Evolutionary conservation across 305 asterid genomes (phyloP), one percentile per base, ranked within the genome.

Genomic region (Fraxinus nigra): DNA sequence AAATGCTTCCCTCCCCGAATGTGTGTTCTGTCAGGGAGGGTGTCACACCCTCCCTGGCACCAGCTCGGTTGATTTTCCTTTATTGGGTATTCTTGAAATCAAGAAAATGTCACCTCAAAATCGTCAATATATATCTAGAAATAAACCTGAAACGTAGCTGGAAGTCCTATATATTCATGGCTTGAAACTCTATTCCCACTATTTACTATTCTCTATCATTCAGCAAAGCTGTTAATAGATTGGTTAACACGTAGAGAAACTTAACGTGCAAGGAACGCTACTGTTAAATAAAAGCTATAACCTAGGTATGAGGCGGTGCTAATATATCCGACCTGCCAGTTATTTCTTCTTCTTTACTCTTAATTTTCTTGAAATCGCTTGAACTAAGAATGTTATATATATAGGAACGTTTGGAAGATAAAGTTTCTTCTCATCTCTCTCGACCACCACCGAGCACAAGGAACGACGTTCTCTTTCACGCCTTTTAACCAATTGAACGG

Each of bases 191-290:
- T 72, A 79, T 22, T 26, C 56, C 32, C 48, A 78, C 78, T 59
- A 73, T 69, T 72, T 82, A 34, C 86, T 80, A 22, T 3, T 84
- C 82, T n/a, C 67, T 74, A 80, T 85, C 83, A 83, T 79, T 82
- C 82, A 75, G 80, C 79, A 76, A 77, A 79, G 11, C 38, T 35
- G 24, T 40, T 11, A 8, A 3, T 37, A 63, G 46, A 61, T 56
- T 77, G 78, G 35, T 75, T 73, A 75, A 79, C 82, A 77, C 83
- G 81, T 75, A 75, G 46, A 77, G 76, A 38, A 48, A 30, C 74
- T 26, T 43, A 59, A 78, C 88, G 86, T 88, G 56, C 69, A 88
- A 84, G 89, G 59, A 72, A 88, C 79, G 85, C 78, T 78, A 69
- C 75, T 33, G 22, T 34, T 30, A 67, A 80, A 3, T 5, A 22